Evolutionary conservation across 1,139 yeast genomes (phyloP), one percentile per base, ranked within the genome.

Genomic region (Taphrina deformans): DNA sequence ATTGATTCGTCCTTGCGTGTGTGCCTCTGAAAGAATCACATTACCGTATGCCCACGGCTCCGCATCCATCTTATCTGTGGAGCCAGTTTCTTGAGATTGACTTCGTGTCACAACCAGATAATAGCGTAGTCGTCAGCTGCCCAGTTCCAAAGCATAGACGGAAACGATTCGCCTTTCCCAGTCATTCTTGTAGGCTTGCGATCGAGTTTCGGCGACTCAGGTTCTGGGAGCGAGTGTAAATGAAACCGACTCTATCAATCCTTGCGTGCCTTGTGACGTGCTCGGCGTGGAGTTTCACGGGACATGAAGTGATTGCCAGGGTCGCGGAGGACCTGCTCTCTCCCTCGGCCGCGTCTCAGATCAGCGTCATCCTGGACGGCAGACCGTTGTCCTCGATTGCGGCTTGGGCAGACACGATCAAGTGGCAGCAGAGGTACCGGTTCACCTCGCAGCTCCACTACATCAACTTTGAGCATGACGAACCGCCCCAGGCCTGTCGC

Each of bases 351-450:
- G 33, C 41, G 10, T 26, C 59, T 31, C 38, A 52, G 26, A 18
- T 53, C 27, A 14, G 38, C 72, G 75, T 1, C 70, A 73, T 23
- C 68, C 69, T 58, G 71, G 73, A 21, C 69, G 74, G 23, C 67
- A 72, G 21, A 69, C 73, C 6, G 63, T 72, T 12, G 71, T 14
- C 52, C 3, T 38, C 51, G 29, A 53, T 61, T 31, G 65, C 65
- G 18, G 35, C 65, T 5, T 61, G 65, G 65, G 65, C 65, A 21
- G 65, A 61, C 24, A 31, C 52, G 9, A 61, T 61, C 45, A 52
- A 61, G 44, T 52, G 65, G 59, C 40, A 29, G 53, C 29, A 24
- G 24, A 45, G 55, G 24, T 61, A 53, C 31, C 23, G 18, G 16
- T 61, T 41, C 46, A 50, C 59, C 18, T 29, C 52, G 12, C 38